phyloP scores from a whole-genome alignment of 805 yeast species.

The Kazachstania taianensis region DNA sequence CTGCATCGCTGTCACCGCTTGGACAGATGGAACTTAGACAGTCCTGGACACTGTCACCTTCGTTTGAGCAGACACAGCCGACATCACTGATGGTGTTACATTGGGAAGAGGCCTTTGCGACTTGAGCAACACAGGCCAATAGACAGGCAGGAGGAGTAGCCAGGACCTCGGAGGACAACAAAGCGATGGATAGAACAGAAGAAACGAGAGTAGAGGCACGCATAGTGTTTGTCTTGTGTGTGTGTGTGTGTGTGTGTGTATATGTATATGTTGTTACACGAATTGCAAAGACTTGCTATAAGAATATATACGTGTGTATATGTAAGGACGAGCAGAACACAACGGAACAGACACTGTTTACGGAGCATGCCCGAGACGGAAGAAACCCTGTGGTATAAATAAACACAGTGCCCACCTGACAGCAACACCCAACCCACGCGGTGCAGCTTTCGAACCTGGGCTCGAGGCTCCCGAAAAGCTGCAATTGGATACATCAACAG shows the following conservation, averaged over 20 bases:
- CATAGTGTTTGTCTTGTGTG: constrained; percentile 11
- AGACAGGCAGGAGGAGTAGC: constrained; percentile 88
- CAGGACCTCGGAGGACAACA: constrained; percentile 31
- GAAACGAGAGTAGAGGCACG: constrained; percentile 23
- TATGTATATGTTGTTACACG: too few species aligned
- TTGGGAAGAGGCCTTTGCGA: constrained; percentile 39
- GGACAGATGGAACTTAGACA: constrained; percentile 71
- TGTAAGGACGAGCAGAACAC: too few species aligned
- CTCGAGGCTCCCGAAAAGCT: too few species aligned
- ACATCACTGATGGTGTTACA: constrained; percentile 57
- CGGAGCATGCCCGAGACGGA: too few species aligned
- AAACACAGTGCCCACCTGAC: too few species aligned
- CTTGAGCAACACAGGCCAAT: constrained; percentile 76
- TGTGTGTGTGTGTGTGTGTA: not conserved
- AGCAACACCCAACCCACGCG: too few species aligned
- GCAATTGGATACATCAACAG: too few species aligned
- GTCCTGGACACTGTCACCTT: constrained; percentile 40
- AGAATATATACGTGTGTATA: not conserved
- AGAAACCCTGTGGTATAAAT: too few species aligned
- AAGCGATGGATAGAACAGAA: constrained; percentile 19
- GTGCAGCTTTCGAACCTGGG: too few species aligned
- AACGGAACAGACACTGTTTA: too few species aligned
- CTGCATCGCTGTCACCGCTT: constrained; percentile 44
- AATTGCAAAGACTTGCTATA: not conserved
- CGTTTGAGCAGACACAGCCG: constrained; percentile 55